Evolutionary conservation across 768 basidiomycete genomes (phyloP).

Genomic region (Rhodotorula toruloides): DNA sequence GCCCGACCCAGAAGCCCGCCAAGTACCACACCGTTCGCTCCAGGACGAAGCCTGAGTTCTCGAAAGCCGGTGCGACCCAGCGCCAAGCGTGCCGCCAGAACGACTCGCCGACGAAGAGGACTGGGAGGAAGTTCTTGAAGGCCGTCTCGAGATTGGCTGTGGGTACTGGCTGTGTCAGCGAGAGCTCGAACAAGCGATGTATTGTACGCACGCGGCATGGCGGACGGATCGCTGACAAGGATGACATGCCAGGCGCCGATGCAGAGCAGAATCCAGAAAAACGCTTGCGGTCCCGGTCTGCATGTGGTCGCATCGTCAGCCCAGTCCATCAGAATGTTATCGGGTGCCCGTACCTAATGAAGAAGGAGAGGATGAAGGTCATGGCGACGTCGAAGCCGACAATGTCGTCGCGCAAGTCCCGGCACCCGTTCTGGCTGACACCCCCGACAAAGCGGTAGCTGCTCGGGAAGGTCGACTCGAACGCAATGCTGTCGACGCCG

Average conservation of each 20-base stretch:
- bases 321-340: constrained; percentile 59
- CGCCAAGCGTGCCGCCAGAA: constrained; percentile 74
- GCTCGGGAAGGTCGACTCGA: constrained; percentile 68
- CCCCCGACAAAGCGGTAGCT: constrained; percentile 58
- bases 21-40: constrained; percentile 72
- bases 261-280: constrained; percentile 43
- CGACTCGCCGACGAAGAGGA: constrained; percentile 68
- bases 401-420: constrained; percentile 64
- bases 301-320: background rate
- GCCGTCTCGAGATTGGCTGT: constrained; percentile 68
- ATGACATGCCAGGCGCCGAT: constrained; percentile 71
- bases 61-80: constrained; percentile 66
- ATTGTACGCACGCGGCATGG: constrained; percentile 30
- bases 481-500: constrained; percentile 66
- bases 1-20: constrained; percentile 69
- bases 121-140: constrained; percentile 70
- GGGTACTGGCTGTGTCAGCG: too few species aligned
- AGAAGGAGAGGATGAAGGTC: constrained; percentile 62
- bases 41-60: constrained; percentile 55
- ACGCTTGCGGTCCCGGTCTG: constrained; percentile 64
- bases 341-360: constrained; percentile 65
- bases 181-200: background rate
- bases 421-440: constrained; percentile 58
- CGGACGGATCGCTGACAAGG: constrained; percentile 63
- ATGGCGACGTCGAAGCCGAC: constrained; percentile 68